A percentile compares a stretch with the other conserved stretches of the same genome.
These are phyloP conservation scores for Phoma herbarum DNA, from an alignment of 2,329 filamentous ascomycete genomes.

Conservation along the genomic window DNA sequence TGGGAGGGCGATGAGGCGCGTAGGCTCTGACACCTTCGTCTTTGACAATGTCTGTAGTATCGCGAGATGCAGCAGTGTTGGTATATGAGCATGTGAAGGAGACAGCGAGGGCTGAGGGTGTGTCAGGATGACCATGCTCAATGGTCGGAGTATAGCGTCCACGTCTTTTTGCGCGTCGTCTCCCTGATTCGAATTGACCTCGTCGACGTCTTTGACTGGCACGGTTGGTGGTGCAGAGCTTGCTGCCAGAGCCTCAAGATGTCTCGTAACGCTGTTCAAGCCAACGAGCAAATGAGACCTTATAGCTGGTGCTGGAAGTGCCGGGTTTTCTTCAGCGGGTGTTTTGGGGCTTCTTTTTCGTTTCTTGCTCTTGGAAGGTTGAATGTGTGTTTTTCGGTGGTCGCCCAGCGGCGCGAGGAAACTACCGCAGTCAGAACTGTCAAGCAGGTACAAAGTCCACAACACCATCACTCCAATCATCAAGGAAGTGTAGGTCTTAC, in stretches of 20 bases:
- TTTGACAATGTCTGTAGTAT: slow-evolving; percentile 20
- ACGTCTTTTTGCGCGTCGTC: neutral
- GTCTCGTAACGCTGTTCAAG: slow-evolving; percentile 68
- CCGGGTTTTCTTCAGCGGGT: slow-evolving; percentile 7
- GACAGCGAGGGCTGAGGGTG: slow-evolving; percentile 46
- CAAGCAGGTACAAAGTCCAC: neutral
- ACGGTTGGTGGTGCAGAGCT: slow-evolving; percentile 26
- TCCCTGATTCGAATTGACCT: neutral
- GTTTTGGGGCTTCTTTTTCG: slow-evolving; percentile 55
- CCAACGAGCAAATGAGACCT: slow-evolving; percentile 69
- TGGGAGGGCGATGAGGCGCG: slow-evolving; percentile 70
- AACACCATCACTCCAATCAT: no score
- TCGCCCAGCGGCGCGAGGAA: slow-evolving; percentile 70
- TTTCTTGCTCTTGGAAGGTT: slow-evolving; percentile 68
- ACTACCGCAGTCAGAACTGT: slow-evolving; percentile 53
- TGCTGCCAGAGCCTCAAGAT: slow-evolving; percentile 60
- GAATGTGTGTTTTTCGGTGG: slow-evolving; percentile 64
- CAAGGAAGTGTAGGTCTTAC: slow-evolving; percentile 28
- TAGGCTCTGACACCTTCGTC: slow-evolving; percentile 40
- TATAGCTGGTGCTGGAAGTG: slow-evolving; percentile 59
- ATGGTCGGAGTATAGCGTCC: slow-evolving; percentile 2
- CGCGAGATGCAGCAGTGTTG: slow-evolving; percentile 43
- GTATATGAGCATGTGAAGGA: slow-evolving; percentile 46
- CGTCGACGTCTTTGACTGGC: neutral
- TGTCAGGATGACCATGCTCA: slow-evolving; percentile 44